Conservation (phyloP, 371 early-diverging fungal genomes). For the Mortierella sp. region DNA sequence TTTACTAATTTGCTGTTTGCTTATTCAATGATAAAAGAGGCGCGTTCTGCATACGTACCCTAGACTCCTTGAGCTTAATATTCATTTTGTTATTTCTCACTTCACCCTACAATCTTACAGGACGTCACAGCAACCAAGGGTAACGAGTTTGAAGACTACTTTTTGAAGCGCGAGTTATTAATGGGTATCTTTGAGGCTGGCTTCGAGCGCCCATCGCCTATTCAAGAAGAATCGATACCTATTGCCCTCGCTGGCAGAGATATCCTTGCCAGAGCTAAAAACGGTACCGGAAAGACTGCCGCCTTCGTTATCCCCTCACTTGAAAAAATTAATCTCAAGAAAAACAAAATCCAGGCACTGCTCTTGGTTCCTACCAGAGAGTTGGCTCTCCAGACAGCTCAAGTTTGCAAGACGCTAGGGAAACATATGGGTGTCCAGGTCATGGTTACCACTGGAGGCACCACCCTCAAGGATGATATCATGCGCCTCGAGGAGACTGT, state of each 20-base stretch:
- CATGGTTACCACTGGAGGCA: slow-evolving; percentile 98
- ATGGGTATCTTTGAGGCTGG: slow-evolving; percentile 99
- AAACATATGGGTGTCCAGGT: slow-evolving; percentile 94
- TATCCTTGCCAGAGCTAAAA: slow-evolving; percentile 97
- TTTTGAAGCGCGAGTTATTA: slow-evolving; percentile 94
- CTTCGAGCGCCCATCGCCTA: slow-evolving; percentile 98
- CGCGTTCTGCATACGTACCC: too few relatives aligned
- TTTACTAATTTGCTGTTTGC: too few relatives aligned
- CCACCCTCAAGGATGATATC: slow-evolving; percentile 98
- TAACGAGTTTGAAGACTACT: slow-evolving; percentile 98
- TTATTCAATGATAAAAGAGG: too few relatives aligned
- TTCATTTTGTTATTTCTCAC: slow-evolving; percentile 1
- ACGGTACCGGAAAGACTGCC: slow-evolving; percentile 99
- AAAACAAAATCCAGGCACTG: slow-evolving; percentile 85
- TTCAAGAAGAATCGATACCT: slow-evolving; percentile 99
- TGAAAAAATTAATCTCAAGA: slow-evolving; percentile 90
- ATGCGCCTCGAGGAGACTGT: slow-evolving; percentile 92
- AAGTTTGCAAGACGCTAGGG: slow-evolving; percentile 94
- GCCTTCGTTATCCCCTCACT: slow-evolving; percentile 97
- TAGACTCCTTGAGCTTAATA: background rate
- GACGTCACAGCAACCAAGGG: slow-evolving; percentile 97
- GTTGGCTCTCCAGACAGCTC: slow-evolving; percentile 96
- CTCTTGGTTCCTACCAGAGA: slow-evolving; percentile 98
- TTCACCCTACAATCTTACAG: slow-evolving; percentile 30
- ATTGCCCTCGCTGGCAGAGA: slow-evolving; percentile 97